Evolutionary conservation across 106 monocot genomes (phyloP).

Genomic region (Dioscorea dumetorum): DNA sequence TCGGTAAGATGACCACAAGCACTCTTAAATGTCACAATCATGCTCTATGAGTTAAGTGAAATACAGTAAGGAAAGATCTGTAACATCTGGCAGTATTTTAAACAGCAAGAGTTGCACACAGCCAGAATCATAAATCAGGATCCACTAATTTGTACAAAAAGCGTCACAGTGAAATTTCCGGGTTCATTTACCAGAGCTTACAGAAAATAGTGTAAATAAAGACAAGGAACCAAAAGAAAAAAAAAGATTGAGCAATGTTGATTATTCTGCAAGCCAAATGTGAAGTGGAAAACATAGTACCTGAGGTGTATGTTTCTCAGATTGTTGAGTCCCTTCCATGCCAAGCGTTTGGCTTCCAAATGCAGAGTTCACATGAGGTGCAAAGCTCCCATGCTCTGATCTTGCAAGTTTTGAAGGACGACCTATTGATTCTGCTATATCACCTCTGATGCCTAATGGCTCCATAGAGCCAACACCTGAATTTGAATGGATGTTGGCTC

Average conservation of each 20-base stretch:
- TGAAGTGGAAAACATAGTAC: slow-evolving; percentile 10
- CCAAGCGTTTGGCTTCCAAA: slow-evolving; percentile 23
- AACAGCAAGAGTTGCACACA: no score
- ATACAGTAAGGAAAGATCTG: no score
- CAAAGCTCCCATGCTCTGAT: slow-evolving; percentile 40
- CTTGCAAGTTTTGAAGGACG: slow-evolving; percentile 51
- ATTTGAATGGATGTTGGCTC: slow-evolving; percentile 12
- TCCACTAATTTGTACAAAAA: neutral
- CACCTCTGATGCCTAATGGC: slow-evolving; percentile 16
- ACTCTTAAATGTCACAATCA: no score
- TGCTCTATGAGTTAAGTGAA: no score
- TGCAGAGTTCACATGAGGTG: slow-evolving; percentile 6
- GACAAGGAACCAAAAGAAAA: neutral
- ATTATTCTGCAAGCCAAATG: neutral
- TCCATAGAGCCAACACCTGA: slow-evolving; percentile 12
- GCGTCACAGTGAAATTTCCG: neutral
- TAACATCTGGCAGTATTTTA: no score
- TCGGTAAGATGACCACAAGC: no score
- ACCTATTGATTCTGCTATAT: slow-evolving; percentile 11
- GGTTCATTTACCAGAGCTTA: neutral
- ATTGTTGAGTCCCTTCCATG: slow-evolving; percentile 18
- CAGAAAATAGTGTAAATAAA: neutral
- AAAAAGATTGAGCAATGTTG: neutral
- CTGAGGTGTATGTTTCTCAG: slow-evolving; percentile 43
- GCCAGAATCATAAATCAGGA: no score